phyloP scores from a whole-genome alignment of 805 yeast species.

The Maudiozyma turicensis region DNA sequence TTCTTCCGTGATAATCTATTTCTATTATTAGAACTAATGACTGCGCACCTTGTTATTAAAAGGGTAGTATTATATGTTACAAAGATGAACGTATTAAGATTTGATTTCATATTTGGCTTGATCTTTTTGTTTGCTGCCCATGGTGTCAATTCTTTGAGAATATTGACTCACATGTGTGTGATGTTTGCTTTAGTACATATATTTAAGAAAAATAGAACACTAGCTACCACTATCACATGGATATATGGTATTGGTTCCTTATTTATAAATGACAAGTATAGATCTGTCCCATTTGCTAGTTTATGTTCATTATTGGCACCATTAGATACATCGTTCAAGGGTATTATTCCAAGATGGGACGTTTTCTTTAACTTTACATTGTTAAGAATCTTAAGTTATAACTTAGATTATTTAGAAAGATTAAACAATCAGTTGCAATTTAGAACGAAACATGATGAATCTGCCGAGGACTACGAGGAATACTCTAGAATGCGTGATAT shows the following conservation, averaged over 20 bases:
- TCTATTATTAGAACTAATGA: constrained; percentile 45
- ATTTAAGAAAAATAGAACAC: constrained; percentile 22
- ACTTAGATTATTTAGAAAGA: constrained; percentile 59
- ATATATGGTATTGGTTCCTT: constrained; percentile 66
- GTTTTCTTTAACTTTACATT: constrained; percentile 88
- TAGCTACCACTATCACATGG: constrained; percentile 52
- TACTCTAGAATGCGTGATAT: neutral
- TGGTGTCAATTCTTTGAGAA: constrained; percentile 62
- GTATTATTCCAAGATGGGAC: constrained; percentile 88
- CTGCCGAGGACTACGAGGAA: neutral
- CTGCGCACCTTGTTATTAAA: constrained; percentile 47
- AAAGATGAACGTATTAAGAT: constrained; percentile 38
- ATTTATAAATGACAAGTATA: constrained; percentile 63
- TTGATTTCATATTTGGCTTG: constrained; percentile 66
- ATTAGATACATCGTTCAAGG: constrained; percentile 55
- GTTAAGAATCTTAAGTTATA: constrained; percentile 73
- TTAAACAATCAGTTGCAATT: constrained; percentile 38
- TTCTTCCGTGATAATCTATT: constrained; percentile 78
- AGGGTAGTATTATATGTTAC: constrained; percentile 19
- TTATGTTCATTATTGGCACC: constrained; percentile 35
- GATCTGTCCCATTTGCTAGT: constrained; percentile 43
- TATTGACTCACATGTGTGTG: constrained; percentile 47
- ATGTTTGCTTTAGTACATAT: constrained; percentile 32
- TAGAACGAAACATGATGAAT: neutral
- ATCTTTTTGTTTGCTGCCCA: constrained; percentile 64